These are phyloP conservation scores for Geotrichum ghanense DNA, from an alignment of 805 yeast genomes.

Conservation along the genomic window DNA sequence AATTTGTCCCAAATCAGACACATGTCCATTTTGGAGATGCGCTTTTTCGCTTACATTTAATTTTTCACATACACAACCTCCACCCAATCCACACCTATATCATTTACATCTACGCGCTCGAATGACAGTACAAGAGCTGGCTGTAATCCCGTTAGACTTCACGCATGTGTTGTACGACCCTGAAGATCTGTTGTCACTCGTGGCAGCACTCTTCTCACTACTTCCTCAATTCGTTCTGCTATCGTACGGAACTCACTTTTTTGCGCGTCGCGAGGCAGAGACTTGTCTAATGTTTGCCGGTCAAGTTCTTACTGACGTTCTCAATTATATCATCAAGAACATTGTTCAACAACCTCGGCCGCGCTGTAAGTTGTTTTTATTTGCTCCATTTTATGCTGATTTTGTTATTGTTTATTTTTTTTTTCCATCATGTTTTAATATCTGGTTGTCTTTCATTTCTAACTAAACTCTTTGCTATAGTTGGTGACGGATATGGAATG, in stretches of 20 bases:
- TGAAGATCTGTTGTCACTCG: constrained; percentile 43
- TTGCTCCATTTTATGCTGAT: constrained; percentile 6
- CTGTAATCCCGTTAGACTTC: constrained; percentile 59
- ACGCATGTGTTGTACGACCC: constrained; percentile 77
- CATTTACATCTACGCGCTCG: constrained; percentile 9
- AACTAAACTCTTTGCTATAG: constrained; percentile 4
- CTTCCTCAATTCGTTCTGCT: constrained; percentile 70
- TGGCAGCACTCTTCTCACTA: constrained; percentile 63
- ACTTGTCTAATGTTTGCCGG: constrained; percentile 78
- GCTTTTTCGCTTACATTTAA: too few species aligned
- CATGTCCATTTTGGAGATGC: too few species aligned
- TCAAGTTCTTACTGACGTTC: constrained; percentile 64
- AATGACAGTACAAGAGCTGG: not conserved
- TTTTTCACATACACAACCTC: too few species aligned
- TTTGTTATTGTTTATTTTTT: too few species aligned
- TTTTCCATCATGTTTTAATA: too few species aligned
- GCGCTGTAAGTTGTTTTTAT: constrained; percentile 7
- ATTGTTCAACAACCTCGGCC: constrained; percentile 69
- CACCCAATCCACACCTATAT: not conserved
- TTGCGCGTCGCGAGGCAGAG: constrained; percentile 73
- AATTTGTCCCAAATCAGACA: too few species aligned
- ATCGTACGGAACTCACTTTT: constrained; percentile 74
- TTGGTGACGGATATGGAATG: constrained; percentile 73
- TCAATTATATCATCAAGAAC: constrained; percentile 58
- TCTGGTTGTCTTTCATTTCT: not conserved